phyloP scores from a whole-genome alignment of 2,329 filamentous ascomycete species.

The Curvularia hawaiiensis region DNA sequence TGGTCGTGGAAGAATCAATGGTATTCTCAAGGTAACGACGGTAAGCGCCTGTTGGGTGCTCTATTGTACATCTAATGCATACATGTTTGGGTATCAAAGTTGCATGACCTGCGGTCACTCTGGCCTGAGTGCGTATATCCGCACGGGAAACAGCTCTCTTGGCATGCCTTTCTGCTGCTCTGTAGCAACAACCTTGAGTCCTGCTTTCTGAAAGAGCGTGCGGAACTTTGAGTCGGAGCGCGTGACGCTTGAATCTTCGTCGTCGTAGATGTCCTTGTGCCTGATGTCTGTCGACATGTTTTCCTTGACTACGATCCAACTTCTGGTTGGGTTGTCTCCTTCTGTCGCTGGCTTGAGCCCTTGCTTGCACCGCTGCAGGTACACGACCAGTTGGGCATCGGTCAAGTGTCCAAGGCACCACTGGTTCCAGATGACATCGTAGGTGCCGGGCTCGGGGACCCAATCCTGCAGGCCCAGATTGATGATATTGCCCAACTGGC shows the following conservation, averaged over 20 bases:
- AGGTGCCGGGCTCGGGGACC: conserved; percentile 57
- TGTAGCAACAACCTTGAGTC: conserved; percentile 60
- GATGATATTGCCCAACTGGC: conserved; percentile 66
- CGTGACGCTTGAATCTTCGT: conserved; percentile 77
- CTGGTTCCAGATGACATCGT: conserved; percentile 87
- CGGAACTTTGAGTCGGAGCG: conserved; percentile 75
- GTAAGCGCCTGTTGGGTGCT: neutral
- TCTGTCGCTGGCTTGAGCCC: conserved; percentile 48
- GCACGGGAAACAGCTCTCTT: conserved; percentile 71
- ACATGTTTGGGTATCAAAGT: conserved; percentile 9
- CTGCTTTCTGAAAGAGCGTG: conserved; percentile 70
- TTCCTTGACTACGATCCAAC: conserved; percentile 77
- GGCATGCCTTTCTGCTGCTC: conserved; percentile 65
- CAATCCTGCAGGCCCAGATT: conserved; percentile 78
- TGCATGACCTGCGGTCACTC: conserved; percentile 19
- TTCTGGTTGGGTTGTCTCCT: conserved; percentile 48
- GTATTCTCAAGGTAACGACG: neutral
- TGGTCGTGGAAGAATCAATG: neutral
- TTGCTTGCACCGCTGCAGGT: conserved; percentile 65
- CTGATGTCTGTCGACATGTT: conserved; percentile 66
- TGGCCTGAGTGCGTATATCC: conserved; percentile 78
- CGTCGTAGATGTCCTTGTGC: conserved; percentile 73
- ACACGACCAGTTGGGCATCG: conserved; percentile 72
- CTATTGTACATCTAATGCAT: neutral
- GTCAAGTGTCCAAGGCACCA: conserved; percentile 88